Evolutionary conservation across 768 basidiomycete genomes (phyloP).

Genomic region (Boletus rufocinnamomeus): DNA sequence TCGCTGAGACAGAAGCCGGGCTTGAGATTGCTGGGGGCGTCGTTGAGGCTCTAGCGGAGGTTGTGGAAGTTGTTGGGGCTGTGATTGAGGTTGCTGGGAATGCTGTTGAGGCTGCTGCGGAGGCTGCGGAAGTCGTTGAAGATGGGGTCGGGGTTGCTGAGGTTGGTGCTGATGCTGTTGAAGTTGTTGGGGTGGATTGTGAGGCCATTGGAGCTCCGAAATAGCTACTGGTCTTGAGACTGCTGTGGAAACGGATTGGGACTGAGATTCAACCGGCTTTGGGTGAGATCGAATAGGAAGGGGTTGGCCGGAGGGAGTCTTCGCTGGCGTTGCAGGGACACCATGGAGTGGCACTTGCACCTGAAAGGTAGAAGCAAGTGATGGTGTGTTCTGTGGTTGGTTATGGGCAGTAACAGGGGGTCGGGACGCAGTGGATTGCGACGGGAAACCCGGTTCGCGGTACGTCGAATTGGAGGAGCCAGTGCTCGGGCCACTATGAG

Average conservation of each 20-base stretch:
- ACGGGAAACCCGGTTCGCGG: not conserved
- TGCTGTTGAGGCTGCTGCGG: not conserved
- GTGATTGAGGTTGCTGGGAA: conserved; percentile 1
- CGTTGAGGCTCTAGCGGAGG: not conserved
- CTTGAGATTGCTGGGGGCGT: not conserved
- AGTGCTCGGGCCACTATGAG: not conserved
- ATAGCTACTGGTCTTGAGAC: not conserved
- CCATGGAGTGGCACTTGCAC: conserved; percentile 8
- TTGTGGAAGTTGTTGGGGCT: not conserved
- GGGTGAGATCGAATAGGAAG: not conserved
- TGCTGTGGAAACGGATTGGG: not conserved
- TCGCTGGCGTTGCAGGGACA: not conserved
- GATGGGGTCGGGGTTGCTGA: not conserved
- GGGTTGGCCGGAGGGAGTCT: not conserved
- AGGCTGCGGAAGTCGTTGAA: conserved; percentile 3
- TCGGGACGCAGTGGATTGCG: conserved; percentile 3
- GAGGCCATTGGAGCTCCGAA: conserved; percentile 1
- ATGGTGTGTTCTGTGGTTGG: conserved; percentile 1
- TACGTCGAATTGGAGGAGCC: conserved; percentile 1
- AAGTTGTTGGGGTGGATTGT: not conserved
- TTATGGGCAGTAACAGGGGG: conserved; percentile 1
- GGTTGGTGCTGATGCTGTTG: not conserved
- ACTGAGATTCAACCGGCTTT: conserved; percentile 1
- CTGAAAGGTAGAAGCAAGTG: conserved; percentile 2
- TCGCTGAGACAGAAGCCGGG: not conserved